Base-by-base conservation (phyloP, 1,284 basidiomycete species). In the Agaricales sp. region DNA sequence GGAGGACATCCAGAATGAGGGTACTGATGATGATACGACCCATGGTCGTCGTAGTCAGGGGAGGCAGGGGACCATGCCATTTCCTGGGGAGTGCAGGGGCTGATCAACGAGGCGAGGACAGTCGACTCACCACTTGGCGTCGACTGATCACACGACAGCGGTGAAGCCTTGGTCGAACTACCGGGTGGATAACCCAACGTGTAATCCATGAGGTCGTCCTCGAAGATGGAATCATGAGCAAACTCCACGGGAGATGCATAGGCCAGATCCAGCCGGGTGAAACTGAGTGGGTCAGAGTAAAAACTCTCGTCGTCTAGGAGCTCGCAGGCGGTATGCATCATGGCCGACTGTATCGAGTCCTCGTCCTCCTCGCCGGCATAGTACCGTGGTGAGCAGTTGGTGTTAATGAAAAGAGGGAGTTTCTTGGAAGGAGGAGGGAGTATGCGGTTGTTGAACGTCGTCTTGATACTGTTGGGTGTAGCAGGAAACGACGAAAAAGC, bases 141-240 rank as follows among this genome's bases (percentile, higher is more conserved):
- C 30, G 30, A 11, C n/a, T n/a, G n/a, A n/a, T n/a, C n/a, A n/a
- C n/a, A n/a, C 30, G 30, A 35, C 30, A 11, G 30, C 30, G 30
- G 30, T n/a, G 30, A 35, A 35, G 30, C 11, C 30, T 35, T 35
- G 11, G 30, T 11, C 30, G 30, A 35, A 8, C 30, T n/a, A n/a
- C n/a, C n/a, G n/a, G n/a, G n/a, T n/a, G n/a, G n/a, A 8, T n/a
- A 35, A 8, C 30, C 30, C n/a, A 35, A 11, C 30, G 30, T 11
- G 30, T 35, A n/a, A 35, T 35, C 30, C 30, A 35, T 35, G 30
- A 35, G 30, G n/a, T 35, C 30, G 30, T 35, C 30, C 61, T 71
- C 71, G 52, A 64, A 67, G 46, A 61, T 60, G 16, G 60, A 59
- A 45, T 68, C 66, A 20, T 58, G 62, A 35, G 30, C 30, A n/a